Evolutionary conservation across 345 rosid genomes (phyloP), one percentile per base, ranked within the genome.

Genomic region (Schrenkiella parvula): DNA sequence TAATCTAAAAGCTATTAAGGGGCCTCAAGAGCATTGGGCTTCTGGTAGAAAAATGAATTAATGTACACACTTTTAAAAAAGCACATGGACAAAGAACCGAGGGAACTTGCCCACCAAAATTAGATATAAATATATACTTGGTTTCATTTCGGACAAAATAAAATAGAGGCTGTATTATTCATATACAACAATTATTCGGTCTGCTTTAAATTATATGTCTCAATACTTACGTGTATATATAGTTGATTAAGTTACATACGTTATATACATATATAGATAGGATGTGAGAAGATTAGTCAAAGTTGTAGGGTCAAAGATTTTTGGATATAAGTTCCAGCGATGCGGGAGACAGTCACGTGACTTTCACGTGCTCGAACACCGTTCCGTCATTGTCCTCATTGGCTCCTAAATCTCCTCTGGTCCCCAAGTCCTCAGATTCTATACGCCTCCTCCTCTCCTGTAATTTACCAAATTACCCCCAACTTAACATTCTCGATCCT

Each of bases 341-440:
- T 43, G 65, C 56, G 56, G 78, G 76, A 21, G 22, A 19, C 62
- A 60, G 42, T 65, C 84, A 70, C 82, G 82, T 75, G 84, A 72
- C 42, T 1, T 19, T 67, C 74, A 72, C 79, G 54, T 66, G 80
- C 26, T 41, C 29, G 1, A n/a, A 26, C 77, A 61, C 53, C 52
- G 71, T 66, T 32, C 53, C 23, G 60, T 76, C 79, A 18, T 50
- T 31, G n/a, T 67, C 81, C 52, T 28, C 25, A 57, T 47, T 66
- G 22, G 35, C 63, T 15, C 37, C 50, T 23, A 39, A 74, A 67
- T 67, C 32, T 21, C 32, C 0, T 2, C 13, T 70, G 50, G 72
- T 55, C 78, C 77, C 72, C 50, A 46, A 37, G 26, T 19, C 52
- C 14, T 13, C 65, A 56, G 72, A 73, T 65, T 73, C 78, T 44